Evolutionary conservation across 2,329 filamentous ascomycete genomes (phyloP), one percentile per base, ranked within the genome.

Genomic region (Colletotrichum sp.): DNA sequence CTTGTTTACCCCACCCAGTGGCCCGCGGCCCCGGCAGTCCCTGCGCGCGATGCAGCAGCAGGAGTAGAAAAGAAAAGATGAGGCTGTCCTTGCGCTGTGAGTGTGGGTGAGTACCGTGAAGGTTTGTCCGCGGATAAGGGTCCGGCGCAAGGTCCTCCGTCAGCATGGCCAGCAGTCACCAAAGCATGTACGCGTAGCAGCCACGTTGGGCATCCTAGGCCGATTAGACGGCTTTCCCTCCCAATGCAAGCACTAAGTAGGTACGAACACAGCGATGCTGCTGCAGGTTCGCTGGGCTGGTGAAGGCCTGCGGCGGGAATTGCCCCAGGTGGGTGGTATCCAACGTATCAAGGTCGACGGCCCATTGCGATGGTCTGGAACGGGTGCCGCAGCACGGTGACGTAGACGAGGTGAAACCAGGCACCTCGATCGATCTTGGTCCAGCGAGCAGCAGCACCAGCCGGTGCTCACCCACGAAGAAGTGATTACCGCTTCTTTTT

Each of bases 391-490:
- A 67, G 68, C 68, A 28, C 22, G 64, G 74, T 76, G 74, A 76
- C 74, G 74, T 76, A 64, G 59, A 65, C 74, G 65, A 73, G 64
- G 70, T 74, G 65, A 69, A 69, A 60, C 71, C 24, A 32, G 52
- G 26, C 16, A 18, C 26, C 22, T 55, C 15, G 16, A 12, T 22
- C 34, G 24, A n/a, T 28, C n/a, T 13, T 22, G 44, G 44, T 52
- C 39, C 64, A 22, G 26, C n/a, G 39, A n/a, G 22, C 39, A 18
- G 24, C 22, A 16, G 22, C 16, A 12, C 30, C 30, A 24, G 8
- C 15, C 9, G 2, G 18, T 24, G 13, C 32, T 13, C 12, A 32
- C 13, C 12, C 12, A 59, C 9, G 9, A 2, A 24, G 12, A 28
- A 59, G 55, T 59, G 2, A 52, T 52, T 52, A 52, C 44, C 44